phyloP scores from a whole-genome alignment of 768 basidiomycete genomes.

The Sarcomyxa edulis region DNA sequence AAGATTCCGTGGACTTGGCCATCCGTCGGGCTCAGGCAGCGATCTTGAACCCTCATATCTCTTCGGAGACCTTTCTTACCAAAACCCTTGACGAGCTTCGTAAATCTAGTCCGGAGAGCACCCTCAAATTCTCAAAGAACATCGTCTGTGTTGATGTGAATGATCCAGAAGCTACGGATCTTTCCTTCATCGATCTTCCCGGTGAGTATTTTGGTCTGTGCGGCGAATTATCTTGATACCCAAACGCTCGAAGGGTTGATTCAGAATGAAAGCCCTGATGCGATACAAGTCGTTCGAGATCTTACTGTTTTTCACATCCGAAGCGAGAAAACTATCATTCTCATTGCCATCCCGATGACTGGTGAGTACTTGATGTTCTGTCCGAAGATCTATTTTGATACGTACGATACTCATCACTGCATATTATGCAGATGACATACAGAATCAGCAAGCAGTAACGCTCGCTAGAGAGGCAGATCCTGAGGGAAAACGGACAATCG shows the following conservation, averaged over 20 bases:
- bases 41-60: constrained; percentile 39
- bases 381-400: background rate
- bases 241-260: constrained; percentile 41
- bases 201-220: constrained; percentile 26
- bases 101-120: constrained; percentile 3
- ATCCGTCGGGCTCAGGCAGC: constrained; percentile 59
- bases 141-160: constrained; percentile 39
- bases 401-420: background rate
- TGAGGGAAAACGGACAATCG: constrained; percentile 55
- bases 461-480: constrained; percentile 53
- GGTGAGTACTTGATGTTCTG: constrained; percentile 29
- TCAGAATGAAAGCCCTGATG: constrained; percentile 39
- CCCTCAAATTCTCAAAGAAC: constrained; percentile 41
- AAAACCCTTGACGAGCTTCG: constrained; percentile 20
- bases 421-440: constrained; percentile 66
- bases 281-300: constrained; percentile 39
- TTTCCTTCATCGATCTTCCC: constrained; percentile 52
- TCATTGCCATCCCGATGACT: constrained; percentile 62
- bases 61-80: constrained; percentile 16
- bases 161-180: constrained; percentile 39
- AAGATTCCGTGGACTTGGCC: constrained; percentile 40
- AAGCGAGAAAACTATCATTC: constrained; percentile 50
- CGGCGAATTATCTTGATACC: constrained; percentile 17
- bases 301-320: constrained; percentile 44
- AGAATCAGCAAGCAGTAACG: constrained; percentile 54